Evolutionary conservation across 495 filamentous ascomycete species (phyloP), one percentile per base, ranked within the genome.

Genomic region (Podospora tetraspora): DNA sequence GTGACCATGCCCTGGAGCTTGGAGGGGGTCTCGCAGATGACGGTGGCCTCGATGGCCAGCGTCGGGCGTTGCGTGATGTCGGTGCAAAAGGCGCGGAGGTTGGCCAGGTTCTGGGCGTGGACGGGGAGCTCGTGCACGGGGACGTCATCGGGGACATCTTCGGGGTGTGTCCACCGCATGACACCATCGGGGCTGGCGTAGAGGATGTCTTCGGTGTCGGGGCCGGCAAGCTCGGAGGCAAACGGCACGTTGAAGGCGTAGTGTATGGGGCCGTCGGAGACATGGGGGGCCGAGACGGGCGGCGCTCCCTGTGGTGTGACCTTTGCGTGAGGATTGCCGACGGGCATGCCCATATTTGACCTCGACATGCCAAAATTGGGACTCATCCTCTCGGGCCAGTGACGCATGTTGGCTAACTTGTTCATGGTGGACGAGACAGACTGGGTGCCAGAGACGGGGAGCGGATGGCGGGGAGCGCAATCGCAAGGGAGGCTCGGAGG

Each of bases 211-310:
- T 96, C 91, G 72, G 87, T 86, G 71, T 97, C 92, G 71, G 95
- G 95, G 29, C 96, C 95, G 69, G 91, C 88, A 67, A 97, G 86
- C 71, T 93, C 91, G 61, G 92, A 96, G 66, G 92, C 88, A 81
- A 99, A 97, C 34, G 95, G 95, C 10, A 98, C 90, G 75, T 96
- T 97, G 87, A 98, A 97, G 72, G 92, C 91, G 78, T 85, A 85
- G 75, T 84, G 80, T 74, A 94, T 90, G 67, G 87, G 85, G 30
- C 88, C 80, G 72, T 93, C 89, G 78, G 86, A 81, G 61, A 84
- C 81, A 43, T 88, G 86, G 37, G 88, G 85, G 61, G 87, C 85
- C 65, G 88, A 85, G 78, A 89, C 84, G 23, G 89, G 85, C 32
- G 88, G 85, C 69, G 87, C 83, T 64, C 84, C 86, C 77, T 89